phyloP scores from a whole-genome alignment of 163 green algal species.

The Coccomyxa subellipsoidea region DNA sequence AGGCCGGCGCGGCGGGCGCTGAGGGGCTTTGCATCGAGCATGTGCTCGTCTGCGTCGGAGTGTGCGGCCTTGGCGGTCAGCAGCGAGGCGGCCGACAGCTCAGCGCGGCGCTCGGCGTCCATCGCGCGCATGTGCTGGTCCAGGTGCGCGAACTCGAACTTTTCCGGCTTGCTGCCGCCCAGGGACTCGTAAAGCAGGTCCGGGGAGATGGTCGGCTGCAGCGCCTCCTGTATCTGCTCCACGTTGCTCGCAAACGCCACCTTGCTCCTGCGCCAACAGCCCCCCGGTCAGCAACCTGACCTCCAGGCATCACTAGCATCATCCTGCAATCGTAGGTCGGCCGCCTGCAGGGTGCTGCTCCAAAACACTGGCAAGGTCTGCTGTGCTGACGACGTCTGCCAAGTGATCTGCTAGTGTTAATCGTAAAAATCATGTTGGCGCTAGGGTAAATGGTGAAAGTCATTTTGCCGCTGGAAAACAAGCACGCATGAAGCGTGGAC shows the following conservation, averaged over 20 bases:
- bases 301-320: background rate
- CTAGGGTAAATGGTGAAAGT: too few relatives aligned
- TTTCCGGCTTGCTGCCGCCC: conserved; percentile 1
- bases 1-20: background rate
- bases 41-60: background rate
- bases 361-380: background rate
- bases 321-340: background rate
- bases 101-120: background rate
- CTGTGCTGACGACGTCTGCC: too few relatives aligned
- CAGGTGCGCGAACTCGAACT: background rate
- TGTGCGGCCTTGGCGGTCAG: background rate
- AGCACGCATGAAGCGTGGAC: too few relatives aligned
- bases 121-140: background rate
- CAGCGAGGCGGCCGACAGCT: background rate
- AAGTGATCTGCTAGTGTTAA: too few relatives aligned
- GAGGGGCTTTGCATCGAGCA: conserved; percentile 2
- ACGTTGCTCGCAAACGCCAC: background rate
- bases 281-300: background rate
- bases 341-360: background rate
- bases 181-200: background rate
- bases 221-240: background rate
- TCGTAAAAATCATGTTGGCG: too few relatives aligned
- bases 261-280: background rate
- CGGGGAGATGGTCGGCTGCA: background rate
- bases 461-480: too few relatives aligned